These are phyloP conservation scores for Pyrenopolyporus hunteri DNA, from an alignment of 495 filamentous ascomycete genomes.

Conservation along the genomic window DNA sequence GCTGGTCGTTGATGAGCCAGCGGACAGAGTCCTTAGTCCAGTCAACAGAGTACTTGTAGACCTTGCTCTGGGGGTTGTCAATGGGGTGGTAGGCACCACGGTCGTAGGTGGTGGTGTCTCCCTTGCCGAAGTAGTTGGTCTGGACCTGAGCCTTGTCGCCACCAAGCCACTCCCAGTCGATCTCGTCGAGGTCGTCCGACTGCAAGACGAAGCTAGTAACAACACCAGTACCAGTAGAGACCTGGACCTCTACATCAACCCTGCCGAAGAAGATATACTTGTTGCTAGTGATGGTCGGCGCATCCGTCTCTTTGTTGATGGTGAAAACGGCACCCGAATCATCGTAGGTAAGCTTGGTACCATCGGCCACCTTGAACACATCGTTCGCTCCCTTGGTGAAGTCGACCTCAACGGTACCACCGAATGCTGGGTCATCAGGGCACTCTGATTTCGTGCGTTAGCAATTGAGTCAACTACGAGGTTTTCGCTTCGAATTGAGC, in stretches of 20 bases:
- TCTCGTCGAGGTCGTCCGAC: constrained; percentile 92
- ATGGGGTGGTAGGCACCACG: constrained; percentile 72
- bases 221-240: constrained; percentile 70
- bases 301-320: constrained; percentile 74
- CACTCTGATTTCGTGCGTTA: constrained; percentile 53
- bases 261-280: constrained; percentile 85
- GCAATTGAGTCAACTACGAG: background rate
- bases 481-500: constrained; percentile 3
- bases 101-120: constrained; percentile 74
- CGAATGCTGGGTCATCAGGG: constrained; percentile 75
- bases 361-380: constrained; percentile 70
- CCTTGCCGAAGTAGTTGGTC: constrained; percentile 96
- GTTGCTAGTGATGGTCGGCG: constrained; percentile 71
- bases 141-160: constrained; percentile 70
- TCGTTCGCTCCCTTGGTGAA: constrained; percentile 73
- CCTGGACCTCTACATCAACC: constrained; percentile 69
- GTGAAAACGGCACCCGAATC: constrained; percentile 75
- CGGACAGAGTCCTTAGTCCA: constrained; percentile 78
- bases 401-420: constrained; percentile 74
- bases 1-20: constrained; percentile 79
- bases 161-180: constrained; percentile 90
- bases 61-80: constrained; percentile 64
- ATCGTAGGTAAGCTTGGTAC: constrained; percentile 66
- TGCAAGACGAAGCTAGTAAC: constrained; percentile 87
- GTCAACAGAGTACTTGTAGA: constrained; percentile 87